phyloP scores from a whole-genome alignment of 192 early-diverging fungal species.

The Rhizophlyctis rosea region DNA sequence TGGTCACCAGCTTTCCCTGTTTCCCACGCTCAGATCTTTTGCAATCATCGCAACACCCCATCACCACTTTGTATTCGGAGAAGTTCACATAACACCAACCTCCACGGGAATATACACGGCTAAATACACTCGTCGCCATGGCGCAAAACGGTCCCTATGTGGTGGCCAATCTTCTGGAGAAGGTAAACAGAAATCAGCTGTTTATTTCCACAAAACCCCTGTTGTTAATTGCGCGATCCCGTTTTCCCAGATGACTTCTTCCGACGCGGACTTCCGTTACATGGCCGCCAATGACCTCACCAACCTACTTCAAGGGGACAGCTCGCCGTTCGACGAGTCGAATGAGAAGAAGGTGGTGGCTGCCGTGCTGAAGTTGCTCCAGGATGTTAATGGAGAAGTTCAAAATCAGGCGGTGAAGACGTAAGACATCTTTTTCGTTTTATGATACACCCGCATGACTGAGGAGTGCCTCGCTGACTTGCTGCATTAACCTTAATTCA shows the following conservation, averaged over 20 bases:
- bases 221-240: not conserved
- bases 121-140: no score
- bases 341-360: slow-evolving; percentile 47
- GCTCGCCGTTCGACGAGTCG: slow-evolving; percentile 55
- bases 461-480: no score
- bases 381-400: slow-evolving; percentile 83
- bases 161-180: slow-evolving; percentile 67
- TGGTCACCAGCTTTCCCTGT: no score
- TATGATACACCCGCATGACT: no score
- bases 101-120: no score
- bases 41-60: no score
- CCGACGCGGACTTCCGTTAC: slow-evolving; percentile 81
- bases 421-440: slow-evolving; percentile 51
- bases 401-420: slow-evolving; percentile 77
- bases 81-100: no score
- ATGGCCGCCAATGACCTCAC: slow-evolving; percentile 82
- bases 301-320: slow-evolving; percentile 61
- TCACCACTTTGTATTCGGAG: no score
- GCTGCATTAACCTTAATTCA: not conserved
- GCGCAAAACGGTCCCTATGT: slow-evolving; percentile 46
- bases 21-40: no score
- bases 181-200: slow-evolving; percentile 42
- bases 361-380: slow-evolving; percentile 58
- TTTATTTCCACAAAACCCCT: not conserved
- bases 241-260: slow-evolving; percentile 37